Percentiles rank a stretch among this genome's conserved stretches.
Conservation (phyloP, 192 early-diverging fungal genomes). For the Backusella psychrophila region DNA sequence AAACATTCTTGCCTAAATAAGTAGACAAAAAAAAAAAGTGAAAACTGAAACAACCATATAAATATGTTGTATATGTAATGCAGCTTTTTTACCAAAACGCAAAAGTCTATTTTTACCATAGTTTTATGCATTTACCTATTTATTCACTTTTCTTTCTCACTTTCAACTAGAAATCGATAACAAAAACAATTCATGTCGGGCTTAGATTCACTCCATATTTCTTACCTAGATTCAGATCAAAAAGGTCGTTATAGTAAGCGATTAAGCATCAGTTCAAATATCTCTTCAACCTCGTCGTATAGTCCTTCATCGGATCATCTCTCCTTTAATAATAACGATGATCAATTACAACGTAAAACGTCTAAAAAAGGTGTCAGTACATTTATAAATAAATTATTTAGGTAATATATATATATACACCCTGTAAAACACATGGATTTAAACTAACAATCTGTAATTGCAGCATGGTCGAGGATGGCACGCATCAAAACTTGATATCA, state of each 20-base stretch:
- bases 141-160: not conserved
- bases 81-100: not conserved
- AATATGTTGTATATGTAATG: not conserved
- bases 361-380: conserved; percentile 22
- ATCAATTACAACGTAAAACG: not conserved
- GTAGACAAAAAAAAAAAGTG: not conserved
- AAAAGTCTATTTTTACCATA: not conserved
- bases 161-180: not conserved
- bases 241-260: not conserved
- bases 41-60: not conserved
- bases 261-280: not conserved
- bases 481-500: conserved; percentile 82
- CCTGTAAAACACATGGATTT: no score
- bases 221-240: not conserved
- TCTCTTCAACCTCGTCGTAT: not conserved
- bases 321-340: not conserved
- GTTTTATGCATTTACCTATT: not conserved
- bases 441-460: not conserved
- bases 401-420: not conserved
- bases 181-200: not conserved
- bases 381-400: conserved; percentile 21
- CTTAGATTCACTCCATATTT: conserved; percentile 9
- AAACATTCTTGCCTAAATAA: not conserved
- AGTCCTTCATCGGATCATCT: not conserved
- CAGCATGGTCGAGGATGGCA: conserved; percentile 83